Conservation (phyloP, 148 eudicot species). For the Chenopodium album region DNA sequence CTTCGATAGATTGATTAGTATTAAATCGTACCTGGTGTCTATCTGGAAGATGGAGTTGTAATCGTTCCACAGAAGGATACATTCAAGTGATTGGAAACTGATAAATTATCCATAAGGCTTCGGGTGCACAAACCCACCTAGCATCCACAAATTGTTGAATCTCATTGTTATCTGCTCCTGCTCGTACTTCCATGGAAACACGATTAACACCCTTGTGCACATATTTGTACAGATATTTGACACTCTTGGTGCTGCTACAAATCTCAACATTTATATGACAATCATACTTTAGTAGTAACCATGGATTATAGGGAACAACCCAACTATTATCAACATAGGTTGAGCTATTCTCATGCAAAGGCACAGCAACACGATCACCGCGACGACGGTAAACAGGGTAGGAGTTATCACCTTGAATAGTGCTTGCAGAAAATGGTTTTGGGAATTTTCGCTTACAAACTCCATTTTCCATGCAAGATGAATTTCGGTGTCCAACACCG, state of each 20-base stretch:
- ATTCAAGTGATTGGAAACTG: neutral
- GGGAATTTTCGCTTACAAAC: conserved; percentile 4
- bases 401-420: neutral
- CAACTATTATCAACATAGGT: neutral
- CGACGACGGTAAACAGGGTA: conserved; percentile 3
- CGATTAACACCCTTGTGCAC: conserved; percentile 1
- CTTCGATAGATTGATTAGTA: neutral
- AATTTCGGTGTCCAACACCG: neutral
- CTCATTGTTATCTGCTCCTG: neutral
- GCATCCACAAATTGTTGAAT: neutral
- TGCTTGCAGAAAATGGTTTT: neutral
- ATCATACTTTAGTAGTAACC: conserved; percentile 6
- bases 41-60: neutral
- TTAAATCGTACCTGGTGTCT: neutral
- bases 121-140: conserved; percentile 2
- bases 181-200: neutral
- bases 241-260: neutral
- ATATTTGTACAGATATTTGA: conserved; percentile 14
- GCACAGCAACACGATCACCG: neutral
- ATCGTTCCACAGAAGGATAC: neutral
- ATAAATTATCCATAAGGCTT: conserved; percentile 6
- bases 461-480: neutral
- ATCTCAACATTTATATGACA: conserved; percentile 12
- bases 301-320: neutral
- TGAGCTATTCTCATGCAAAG: neutral